phyloP scores from a whole-genome alignment of 1,139 yeast species.

The Suhomyces anneliseae region DNA sequence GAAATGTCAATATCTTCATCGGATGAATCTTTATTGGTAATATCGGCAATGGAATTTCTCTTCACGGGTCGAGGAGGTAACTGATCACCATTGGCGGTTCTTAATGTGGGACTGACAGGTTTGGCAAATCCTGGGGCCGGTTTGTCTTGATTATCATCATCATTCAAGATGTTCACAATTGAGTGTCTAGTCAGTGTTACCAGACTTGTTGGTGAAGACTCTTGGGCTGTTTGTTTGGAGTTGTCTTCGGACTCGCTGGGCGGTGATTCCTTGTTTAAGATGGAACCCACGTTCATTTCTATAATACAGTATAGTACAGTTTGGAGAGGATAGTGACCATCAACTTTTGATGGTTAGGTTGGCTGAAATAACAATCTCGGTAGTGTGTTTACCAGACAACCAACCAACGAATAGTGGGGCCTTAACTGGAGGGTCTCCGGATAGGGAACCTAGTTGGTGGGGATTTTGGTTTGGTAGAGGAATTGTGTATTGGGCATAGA shows the following conservation, averaged over 20 bases:
- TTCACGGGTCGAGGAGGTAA: conserved; percentile 13
- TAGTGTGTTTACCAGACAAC: neutral
- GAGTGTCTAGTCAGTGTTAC: conserved; percentile 21
- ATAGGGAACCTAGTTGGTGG: too few relatives aligned
- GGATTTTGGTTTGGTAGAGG: too few relatives aligned
- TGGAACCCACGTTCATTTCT: conserved; percentile 49
- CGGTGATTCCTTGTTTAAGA: conserved; percentile 45
- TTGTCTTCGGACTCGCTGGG: conserved; percentile 26
- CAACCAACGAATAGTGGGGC: too few relatives aligned
- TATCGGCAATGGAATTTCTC: conserved; percentile 45
- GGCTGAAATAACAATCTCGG: neutral
- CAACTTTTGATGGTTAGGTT: neutral
- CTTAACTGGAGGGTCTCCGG: too few relatives aligned
- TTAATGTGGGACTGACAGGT: conserved; percentile 9
- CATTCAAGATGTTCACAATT: conserved; percentile 24
- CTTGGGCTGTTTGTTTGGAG: conserved; percentile 23
- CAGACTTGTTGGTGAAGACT: conserved; percentile 12
- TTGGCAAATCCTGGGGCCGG: conserved; percentile 4
- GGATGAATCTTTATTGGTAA: conserved; percentile 32
- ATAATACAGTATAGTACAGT: neutral
- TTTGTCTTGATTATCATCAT: conserved; percentile 11
- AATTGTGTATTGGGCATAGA: too few relatives aligned
- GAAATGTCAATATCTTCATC: conserved; percentile 35
- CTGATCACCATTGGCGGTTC: neutral
- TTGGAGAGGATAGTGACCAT: neutral